Base-by-base conservation (phyloP, 2,329 filamentous ascomycete genomes). In the Dactylellina cionopaga region DNA sequence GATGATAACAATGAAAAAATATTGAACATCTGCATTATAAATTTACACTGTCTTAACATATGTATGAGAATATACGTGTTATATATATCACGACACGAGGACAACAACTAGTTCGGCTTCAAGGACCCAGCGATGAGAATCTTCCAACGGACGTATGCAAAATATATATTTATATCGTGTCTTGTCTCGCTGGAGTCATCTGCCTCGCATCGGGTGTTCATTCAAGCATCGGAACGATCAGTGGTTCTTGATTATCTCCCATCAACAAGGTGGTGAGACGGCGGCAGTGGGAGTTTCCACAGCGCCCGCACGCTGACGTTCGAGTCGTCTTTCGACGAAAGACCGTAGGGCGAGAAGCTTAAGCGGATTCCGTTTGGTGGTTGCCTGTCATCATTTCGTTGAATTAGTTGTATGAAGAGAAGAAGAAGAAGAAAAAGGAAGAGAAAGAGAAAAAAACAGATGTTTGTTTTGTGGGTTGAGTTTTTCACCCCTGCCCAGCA, bases 401-500 rank as follows among this genome's bases (percentile, higher is more conserved):
- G 59, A 72, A 72, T 72, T 72, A 72, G 68, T 72, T 72, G 68
- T 72, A 72, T 72, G 68, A 72, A 60, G 68, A 65, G 52, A 13
- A 43, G 35, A 63, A 56, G 41, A 47, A 54, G 58, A 64, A 41
- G 22, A 59, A 24, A 22, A 60, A 47, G 24, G 41, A 41, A 46
- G 52, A 54, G 33, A n/a, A 41, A 49, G 39, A 9, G 15, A 25
- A 44, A 24, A 24, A 52, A 71, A 63, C 37, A 63, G 15, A 22
- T 29, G 35, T 25, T 49, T 64, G 39, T 33, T 41, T 56, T 64
- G 46, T 31, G 59, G 19, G 33, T 27, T 31, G 17, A 13, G 27
- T 3, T 19, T 35, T 31, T 29, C 10, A 41, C 51, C 51, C 51
- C 22, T 55, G 51, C 51, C 6, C 13, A 4, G 37, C 37, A 5